Percentiles rank a stretch among this genome's conserved stretches.
Evolutionary conservation across 495 filamentous ascomycete genomes (phyloP).

Genomic region (Talaromyces thailandensis): DNA sequence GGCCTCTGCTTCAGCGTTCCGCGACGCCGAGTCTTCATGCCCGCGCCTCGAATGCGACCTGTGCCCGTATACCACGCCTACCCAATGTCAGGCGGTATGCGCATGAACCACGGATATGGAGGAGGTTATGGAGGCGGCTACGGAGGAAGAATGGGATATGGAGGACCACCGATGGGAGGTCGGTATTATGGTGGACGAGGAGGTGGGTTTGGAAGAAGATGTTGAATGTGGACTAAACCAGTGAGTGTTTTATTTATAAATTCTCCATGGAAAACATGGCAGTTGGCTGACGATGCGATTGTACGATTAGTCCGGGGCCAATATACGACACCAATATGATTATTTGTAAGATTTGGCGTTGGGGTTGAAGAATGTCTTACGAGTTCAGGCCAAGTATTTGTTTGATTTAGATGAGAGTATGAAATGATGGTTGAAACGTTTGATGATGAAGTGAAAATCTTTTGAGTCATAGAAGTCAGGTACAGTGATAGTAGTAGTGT

Average conservation of each 20-base stretch:
- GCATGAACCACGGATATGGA: neutral
- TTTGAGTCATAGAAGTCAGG: neutral
- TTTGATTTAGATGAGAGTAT: no score
- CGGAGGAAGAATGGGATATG: neutral
- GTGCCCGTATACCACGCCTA: neutral
- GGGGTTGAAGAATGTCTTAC: neutral
- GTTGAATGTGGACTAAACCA: neutral
- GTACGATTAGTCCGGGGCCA: neutral
- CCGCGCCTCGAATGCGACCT: neutral
- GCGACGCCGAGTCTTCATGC: neutral
- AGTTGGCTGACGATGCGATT: neutral
- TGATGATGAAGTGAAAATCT: neutral
- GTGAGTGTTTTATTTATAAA: neutral
- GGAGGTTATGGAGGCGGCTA: neutral
- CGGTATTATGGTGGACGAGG: neutral
- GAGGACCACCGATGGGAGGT: neutral
- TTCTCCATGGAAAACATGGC: neutral
- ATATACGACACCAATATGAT: neutral
- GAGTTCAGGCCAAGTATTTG: no score
- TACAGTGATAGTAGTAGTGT: neutral
- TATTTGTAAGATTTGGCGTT: neutral
- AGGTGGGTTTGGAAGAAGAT: neutral
- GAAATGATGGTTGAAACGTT: neutral
- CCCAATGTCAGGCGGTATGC: neutral
- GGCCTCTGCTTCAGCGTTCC: neutral